These are phyloP conservation scores for Penicillium samsonianum DNA, from an alignment of 495 filamentous ascomycete species.

Conservation along the genomic window DNA sequence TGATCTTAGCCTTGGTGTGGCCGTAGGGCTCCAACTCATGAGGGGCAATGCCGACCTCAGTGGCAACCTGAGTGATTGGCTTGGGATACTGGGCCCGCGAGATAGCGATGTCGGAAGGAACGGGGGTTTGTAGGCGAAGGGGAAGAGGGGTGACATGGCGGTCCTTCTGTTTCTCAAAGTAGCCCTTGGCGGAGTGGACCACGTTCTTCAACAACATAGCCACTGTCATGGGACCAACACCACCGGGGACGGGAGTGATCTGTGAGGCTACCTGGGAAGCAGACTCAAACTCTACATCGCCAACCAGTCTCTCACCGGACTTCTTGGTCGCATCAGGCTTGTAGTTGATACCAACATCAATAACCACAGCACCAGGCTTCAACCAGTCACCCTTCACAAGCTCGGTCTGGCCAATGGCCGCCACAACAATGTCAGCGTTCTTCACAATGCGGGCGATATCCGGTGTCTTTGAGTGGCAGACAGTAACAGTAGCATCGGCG, in stretches of 20 bases:
- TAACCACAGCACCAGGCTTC: conserved; percentile 90
- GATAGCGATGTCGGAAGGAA: conserved; percentile 92
- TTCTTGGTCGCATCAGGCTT: conserved; percentile 92
- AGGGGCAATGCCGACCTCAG: conserved; percentile 81
- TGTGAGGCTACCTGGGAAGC: conserved; percentile 85
- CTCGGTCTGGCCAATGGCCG: conserved; percentile 82
- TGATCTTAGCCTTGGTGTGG: conserved; percentile 92
- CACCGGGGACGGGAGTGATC: conserved; percentile 95
- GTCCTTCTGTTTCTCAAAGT: conserved; percentile 78
- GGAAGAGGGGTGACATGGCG: conserved; percentile 76
- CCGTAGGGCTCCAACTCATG: conserved; percentile 94
- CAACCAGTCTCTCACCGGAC: conserved; percentile 89
- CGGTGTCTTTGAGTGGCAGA: conserved; percentile 88
- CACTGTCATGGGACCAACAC: conserved; percentile 97
- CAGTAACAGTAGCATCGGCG: conserved; percentile 92
- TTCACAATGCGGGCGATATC: conserved; percentile 73
- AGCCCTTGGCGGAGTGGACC: conserved; percentile 74
- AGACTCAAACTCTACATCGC: conserved; percentile 91
- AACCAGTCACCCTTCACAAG: conserved; percentile 95
- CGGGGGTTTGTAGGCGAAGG: conserved; percentile 69
- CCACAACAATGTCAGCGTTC: conserved; percentile 84
- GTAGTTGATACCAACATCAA: conserved; percentile 98
- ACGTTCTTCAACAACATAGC: conserved; percentile 96
- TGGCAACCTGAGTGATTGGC: conserved; percentile 76
- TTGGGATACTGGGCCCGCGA: conserved; percentile 89